phyloP scores from a whole-genome alignment of 495 filamentous ascomycete genomes.

The Hypoxylon rickii region DNA sequence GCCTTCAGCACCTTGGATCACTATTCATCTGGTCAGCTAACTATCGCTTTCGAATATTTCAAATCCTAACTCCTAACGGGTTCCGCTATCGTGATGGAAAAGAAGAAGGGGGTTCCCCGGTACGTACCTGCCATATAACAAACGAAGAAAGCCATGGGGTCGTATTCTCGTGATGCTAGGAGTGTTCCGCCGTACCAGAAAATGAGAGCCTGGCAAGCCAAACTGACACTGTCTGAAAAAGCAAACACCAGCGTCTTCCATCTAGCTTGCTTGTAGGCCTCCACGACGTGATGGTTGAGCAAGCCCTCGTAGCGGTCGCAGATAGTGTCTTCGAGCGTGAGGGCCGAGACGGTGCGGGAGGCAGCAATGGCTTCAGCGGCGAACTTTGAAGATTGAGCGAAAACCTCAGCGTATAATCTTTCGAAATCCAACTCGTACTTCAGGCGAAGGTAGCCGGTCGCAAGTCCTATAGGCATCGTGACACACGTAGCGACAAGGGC shows the following conservation, averaged over 20 bases:
- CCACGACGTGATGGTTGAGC: slow-evolving; percentile 43
- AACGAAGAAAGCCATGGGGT: slow-evolving; percentile 45
- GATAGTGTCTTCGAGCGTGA: slow-evolving; percentile 62
- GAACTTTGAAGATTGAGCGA: slow-evolving; percentile 62
- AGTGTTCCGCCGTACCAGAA: slow-evolving; percentile 56
- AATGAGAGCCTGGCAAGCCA: slow-evolving; percentile 54
- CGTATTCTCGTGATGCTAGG: slow-evolving; percentile 44
- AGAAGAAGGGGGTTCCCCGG: neutral
- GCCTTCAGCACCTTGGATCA: slow-evolving; percentile 52
- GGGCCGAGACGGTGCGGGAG: slow-evolving; percentile 60
- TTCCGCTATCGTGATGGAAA: neutral
- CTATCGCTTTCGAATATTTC: too few species aligned
- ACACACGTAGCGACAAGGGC: slow-evolving; percentile 56
- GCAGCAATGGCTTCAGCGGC: slow-evolving; percentile 64
- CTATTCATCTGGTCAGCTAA: too few species aligned
- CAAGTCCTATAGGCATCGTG: slow-evolving; percentile 52
- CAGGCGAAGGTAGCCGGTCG: slow-evolving; percentile 56
- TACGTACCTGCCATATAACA: slow-evolving; percentile 49
- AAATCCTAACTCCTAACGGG: too few species aligned
- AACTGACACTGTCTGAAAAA: slow-evolving; percentile 47
- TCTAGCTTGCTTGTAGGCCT: slow-evolving; percentile 50
- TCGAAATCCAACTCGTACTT: slow-evolving; percentile 62
- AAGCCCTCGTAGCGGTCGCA: slow-evolving; percentile 48
- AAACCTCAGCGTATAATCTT: slow-evolving; percentile 58
- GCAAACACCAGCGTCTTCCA: slow-evolving; percentile 52